phyloP scores from a whole-genome alignment of 257 asterid species.

The Gentiana dahurica region DNA sequence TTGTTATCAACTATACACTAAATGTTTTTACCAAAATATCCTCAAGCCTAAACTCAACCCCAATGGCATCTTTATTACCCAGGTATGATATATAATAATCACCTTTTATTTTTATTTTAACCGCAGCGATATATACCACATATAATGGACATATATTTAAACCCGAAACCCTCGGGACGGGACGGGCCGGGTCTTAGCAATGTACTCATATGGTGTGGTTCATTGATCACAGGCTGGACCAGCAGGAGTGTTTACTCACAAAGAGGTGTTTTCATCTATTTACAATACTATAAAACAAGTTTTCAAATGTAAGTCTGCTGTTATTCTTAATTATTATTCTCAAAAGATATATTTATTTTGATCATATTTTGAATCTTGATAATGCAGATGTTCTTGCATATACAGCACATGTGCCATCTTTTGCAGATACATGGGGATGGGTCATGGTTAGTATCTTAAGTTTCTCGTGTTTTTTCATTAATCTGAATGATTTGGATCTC shows the following conservation, averaged over 20 bases:
- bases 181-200: too few relatives aligned
- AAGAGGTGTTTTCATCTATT: constrained; percentile 89
- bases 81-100: constrained; percentile 26
- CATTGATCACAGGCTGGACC: constrained; percentile 67
- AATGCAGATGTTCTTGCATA: constrained; percentile 73
- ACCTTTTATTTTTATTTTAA: background rate
- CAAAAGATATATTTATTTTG: too few relatives aligned
- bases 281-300: constrained; percentile 86
- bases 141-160: too few relatives aligned
- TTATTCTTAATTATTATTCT: too few relatives aligned
- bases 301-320: constrained; percentile 61
- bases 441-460: constrained; percentile 48
- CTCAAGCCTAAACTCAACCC: constrained; percentile 72
- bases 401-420: constrained; percentile 96
- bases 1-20: constrained; percentile 84
- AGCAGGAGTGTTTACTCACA: constrained; percentile 85
- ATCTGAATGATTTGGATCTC: background rate
- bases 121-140: background rate
- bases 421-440: constrained; percentile 99
- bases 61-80: constrained; percentile 83
- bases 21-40: constrained; percentile 65
- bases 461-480: too few relatives aligned
- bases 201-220: background rate
- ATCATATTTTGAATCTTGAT: too few relatives aligned
- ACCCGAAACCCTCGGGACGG: too few relatives aligned